These are phyloP conservation scores for Talaromyces sp. DNA, from an alignment of 2,329 filamentous ascomycete species.

Conservation along the genomic window DNA sequence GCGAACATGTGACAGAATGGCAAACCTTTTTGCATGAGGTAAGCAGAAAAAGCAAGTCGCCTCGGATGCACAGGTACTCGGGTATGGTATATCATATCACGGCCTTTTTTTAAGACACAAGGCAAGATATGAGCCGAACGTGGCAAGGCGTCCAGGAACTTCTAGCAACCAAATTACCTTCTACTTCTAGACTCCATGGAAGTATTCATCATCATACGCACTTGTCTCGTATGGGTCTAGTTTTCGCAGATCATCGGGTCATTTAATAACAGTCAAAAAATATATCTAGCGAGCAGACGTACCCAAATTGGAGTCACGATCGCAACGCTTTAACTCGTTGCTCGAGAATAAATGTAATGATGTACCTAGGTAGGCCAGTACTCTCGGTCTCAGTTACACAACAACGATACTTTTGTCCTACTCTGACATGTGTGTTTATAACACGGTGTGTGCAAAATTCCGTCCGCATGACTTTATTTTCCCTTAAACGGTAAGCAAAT, in stretches of 20 bases:
- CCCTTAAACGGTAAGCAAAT: not conserved
- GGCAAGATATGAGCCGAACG: not conserved
- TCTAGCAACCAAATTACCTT: not conserved
- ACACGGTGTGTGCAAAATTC: constrained; percentile 7
- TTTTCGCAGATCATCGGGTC: not conserved
- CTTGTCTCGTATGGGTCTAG: not conserved
- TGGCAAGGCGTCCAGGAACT: not conserved
- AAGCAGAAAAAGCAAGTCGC: not conserved
- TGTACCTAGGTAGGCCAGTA: constrained; percentile 1
- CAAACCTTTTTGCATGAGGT: constrained; percentile 3
- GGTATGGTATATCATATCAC: not conserved
- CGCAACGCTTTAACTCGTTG: not conserved
- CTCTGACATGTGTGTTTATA: not conserved
- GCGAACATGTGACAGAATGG: not conserved
- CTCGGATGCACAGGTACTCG: not conserved
- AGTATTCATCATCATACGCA: not conserved
- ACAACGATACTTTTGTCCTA: constrained; percentile 8
- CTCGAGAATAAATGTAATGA: not conserved
- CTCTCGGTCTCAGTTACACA: not conserved
- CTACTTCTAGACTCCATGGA: not conserved
- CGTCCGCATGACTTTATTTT: not conserved
- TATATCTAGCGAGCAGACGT: not conserved
- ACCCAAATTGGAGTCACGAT: not conserved
- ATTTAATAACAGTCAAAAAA: not conserved
- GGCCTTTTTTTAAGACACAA: no score